Percentiles rank a stretch among this genome's conserved stretches.
Conservation (phyloP, 441 rosid species). For the Brassica balearica region DNA sequence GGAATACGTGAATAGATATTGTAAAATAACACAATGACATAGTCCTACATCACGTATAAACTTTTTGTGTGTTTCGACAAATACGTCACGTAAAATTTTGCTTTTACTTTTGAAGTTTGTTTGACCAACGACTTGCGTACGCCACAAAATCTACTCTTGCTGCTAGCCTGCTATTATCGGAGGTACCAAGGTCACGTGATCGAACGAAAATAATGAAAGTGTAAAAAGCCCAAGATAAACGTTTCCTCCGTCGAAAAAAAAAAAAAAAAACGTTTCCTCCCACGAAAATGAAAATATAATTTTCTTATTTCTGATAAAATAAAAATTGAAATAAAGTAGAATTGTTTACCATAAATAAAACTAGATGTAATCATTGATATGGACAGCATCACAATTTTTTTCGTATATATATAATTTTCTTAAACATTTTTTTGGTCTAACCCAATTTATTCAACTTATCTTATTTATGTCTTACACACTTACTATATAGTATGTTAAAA, state of each 20-base stretch:
- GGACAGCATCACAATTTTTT: background rate
- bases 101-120: constrained; percentile 5
- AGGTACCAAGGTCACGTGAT: constrained; percentile 2
- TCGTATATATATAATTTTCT: background rate
- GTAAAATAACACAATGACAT: background rate
- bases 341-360: background rate
- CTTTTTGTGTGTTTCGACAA: background rate
- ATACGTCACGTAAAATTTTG: background rate
- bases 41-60: background rate
- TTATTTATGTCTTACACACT: background rate
- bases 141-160: constrained; percentile 6
- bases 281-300: background rate
- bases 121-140: constrained; percentile 10
- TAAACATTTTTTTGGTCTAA: background rate
- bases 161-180: background rate
- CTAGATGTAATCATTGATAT: background rate
- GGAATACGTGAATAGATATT: background rate
- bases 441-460: background rate
- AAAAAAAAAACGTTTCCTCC: background rate
- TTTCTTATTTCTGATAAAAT: background rate
- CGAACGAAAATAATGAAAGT: background rate
- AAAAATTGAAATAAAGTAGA: background rate
- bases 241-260: background rate
- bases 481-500: background rate
- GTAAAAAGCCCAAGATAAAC: background rate